Conservation (phyloP, 805 yeast genomes). For the Cyberlindnera xylosilytica region DNA sequence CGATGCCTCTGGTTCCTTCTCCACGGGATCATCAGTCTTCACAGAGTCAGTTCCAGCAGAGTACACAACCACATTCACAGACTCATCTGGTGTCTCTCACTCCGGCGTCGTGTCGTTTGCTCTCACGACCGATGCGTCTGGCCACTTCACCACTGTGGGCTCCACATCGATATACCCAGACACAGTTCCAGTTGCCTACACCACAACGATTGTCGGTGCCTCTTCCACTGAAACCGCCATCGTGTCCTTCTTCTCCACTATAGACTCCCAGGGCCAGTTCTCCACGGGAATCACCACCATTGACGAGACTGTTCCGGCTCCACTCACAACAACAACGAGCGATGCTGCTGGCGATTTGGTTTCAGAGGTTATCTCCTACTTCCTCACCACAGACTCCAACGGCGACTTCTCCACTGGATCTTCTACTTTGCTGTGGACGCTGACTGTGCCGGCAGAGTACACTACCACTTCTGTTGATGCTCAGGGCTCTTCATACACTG, state of each 20-base stretch:
- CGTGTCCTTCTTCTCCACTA: constrained; percentile 2
- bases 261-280: not conserved
- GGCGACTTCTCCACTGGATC: constrained; percentile 2
- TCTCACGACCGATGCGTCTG: not conserved
- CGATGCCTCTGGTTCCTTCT: not conserved
- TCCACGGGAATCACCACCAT: constrained; percentile 1
- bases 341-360: not conserved
- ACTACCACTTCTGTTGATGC: not conserved
- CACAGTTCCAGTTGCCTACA: constrained; percentile 6
- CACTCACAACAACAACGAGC: not conserved
- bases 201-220: constrained; percentile 4
- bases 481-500: constrained; percentile 1
- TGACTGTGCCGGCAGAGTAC: not conserved
- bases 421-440: not conserved
- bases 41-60: constrained; percentile 1
- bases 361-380: not conserved
- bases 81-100: not conserved
- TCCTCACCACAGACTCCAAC: constrained; percentile 7
- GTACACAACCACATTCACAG: constrained; percentile 3
- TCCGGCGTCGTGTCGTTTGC: constrained; percentile 8
- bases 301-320: not conserved
- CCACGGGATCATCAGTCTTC: constrained; percentile 20
- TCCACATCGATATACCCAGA: too few species aligned
- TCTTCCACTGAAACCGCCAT: constrained; percentile 1
- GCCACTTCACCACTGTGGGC: constrained; percentile 4